Evolutionary conservation across 2,329 filamentous ascomycete species (phyloP).

Genomic region (Verruconis gallopava): DNA sequence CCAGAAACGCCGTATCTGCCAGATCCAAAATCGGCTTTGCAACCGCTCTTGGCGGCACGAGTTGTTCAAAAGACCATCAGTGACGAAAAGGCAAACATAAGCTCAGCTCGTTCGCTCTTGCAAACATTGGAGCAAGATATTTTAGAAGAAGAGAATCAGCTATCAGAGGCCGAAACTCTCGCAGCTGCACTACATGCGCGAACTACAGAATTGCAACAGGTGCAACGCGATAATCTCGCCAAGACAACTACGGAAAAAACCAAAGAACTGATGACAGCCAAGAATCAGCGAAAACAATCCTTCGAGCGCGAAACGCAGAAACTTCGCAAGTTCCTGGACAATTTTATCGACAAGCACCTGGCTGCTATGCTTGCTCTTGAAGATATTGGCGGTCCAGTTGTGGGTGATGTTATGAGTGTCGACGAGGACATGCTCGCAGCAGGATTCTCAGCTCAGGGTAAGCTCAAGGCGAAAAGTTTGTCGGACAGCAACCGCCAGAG

Average conservation of each 20-base stretch:
- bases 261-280: constrained; percentile 47
- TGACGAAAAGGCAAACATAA: constrained; percentile 50
- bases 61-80: constrained; percentile 50
- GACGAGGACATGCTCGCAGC: constrained; percentile 40
- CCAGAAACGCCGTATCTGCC: constrained; percentile 53
- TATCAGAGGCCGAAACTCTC: constrained; percentile 37
- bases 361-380: constrained; percentile 70
- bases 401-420: constrained; percentile 58
- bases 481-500: constrained; percentile 29
- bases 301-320: constrained; percentile 49
- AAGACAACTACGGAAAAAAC: constrained; percentile 49
- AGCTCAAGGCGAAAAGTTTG: constrained; percentile 17
- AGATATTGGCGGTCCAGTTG: constrained; percentile 69
- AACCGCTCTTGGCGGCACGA: constrained; percentile 57
- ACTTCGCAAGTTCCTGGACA: constrained; percentile 51
- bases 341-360: constrained; percentile 58
- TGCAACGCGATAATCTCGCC: constrained; percentile 43
- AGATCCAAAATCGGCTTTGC: constrained; percentile 51
- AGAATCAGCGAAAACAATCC: constrained; percentile 44
- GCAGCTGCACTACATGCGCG: constrained; percentile 39
- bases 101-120: constrained; percentile 28
- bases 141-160: constrained; percentile 31
- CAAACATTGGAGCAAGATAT: constrained; percentile 26
- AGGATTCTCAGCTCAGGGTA: constrained; percentile 42
- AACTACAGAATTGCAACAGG: constrained; percentile 45